Base-by-base conservation (phyloP, 2,329 filamentous ascomycete genomes). In the Aspergillus oerlinghausenensis region DNA sequence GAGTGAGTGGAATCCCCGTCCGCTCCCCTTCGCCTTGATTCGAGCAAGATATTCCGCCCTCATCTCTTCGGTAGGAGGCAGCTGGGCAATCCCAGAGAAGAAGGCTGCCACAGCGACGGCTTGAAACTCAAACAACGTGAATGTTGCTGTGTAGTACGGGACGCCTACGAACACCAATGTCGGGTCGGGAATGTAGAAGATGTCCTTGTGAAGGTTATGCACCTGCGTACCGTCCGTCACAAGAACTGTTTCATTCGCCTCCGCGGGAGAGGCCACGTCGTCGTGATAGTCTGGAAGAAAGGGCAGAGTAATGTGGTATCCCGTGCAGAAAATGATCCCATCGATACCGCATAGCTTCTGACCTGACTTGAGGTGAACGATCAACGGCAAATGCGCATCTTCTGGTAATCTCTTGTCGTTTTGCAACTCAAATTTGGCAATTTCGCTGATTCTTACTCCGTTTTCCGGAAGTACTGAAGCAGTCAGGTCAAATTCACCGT, bases 101-200 rank as follows among this genome's bases (percentile, higher is more conserved):
- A 86, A 80, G 2, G 82, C 79, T 0, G 86, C 82, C 0, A 87
- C 74, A 0, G 79, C 80, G 60, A 86, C 82, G 0, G 85, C 85
- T 66, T 90, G 87, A 62, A 88, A 88, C 58, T 89, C 87, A 58
- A 88, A 89, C 0, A 89, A 74, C 0, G 84, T 84, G 64, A 89
- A 90, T 0, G 87, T 89, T 0, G 85, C 84, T 0, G 83, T 83
- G 64, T 87, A 83, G 64, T 84, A 88, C 0, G 84, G 85, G 0
- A 86, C 82, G 0, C 87, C 87, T 19, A 89, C 75, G 60, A 89
- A 89, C 0, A 78, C 74, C 0, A 89, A 73, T 0, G 83, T 82
- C 0, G 86, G 85, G 58, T 89, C 86, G 0, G 80, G 79, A 47
- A 88, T 88, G 70, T 88, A 89, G 66, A 88, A 89, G 14, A 89